Conservation (phyloP, 2,329 filamentous ascomycete species). For the Mycosphaerella sp. region DNA sequence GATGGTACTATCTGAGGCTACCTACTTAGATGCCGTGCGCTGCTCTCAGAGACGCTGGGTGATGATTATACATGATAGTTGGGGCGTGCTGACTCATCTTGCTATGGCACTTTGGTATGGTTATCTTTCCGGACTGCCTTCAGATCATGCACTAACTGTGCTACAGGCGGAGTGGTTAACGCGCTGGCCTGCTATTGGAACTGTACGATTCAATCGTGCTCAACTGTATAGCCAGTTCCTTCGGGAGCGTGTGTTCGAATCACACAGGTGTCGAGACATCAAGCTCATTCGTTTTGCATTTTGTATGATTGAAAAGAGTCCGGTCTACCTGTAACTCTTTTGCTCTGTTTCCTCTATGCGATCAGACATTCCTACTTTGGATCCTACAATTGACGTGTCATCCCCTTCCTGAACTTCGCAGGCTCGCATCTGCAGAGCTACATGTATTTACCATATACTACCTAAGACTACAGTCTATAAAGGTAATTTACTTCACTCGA, state of each 20-base stretch:
- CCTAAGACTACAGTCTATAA: no score
- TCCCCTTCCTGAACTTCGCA: no score
- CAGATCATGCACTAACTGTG: not conserved
- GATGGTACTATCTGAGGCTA: no score
- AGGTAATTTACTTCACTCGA: no score
- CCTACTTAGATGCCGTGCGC: no score
- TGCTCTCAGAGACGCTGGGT: no score
- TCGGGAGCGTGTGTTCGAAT: constrained; percentile 19
- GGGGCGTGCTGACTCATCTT: not conserved
- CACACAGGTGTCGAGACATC: constrained; percentile 18
- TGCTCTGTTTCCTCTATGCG: no score
- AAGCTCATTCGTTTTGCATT: not conserved
- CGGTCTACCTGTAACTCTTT: no score
- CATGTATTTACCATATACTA: no score
- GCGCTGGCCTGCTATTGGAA: constrained; percentile 19
- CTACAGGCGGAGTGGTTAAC: constrained; percentile 8
- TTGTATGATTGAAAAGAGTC: not conserved
- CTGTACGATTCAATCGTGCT: constrained; percentile 6
- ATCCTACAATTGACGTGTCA: no score
- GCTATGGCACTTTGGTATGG: constrained; percentile 8
- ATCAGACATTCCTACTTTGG: no score
- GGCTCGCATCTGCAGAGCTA: no score
- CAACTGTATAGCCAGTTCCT: constrained; percentile 17
- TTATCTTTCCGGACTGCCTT: not conserved
- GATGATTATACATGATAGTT: not conserved